Evolutionary conservation across 2,329 filamentous ascomycete genomes (phyloP), one percentile per base, ranked within the genome.

Genomic region (Sclerotinia minor): DNA sequence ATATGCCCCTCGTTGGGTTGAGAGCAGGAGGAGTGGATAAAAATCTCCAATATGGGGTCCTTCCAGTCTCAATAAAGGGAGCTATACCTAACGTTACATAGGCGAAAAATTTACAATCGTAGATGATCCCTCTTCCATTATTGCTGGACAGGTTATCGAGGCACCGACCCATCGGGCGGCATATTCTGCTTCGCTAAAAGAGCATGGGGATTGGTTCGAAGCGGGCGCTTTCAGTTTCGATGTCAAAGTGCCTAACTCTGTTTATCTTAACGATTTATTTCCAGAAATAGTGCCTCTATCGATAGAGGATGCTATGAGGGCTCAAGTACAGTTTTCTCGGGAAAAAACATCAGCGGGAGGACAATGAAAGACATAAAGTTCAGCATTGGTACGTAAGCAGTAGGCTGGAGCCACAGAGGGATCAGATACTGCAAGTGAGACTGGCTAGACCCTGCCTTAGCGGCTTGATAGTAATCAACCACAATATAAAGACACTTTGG

Each of bases 121-220:
- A 15, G 26, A 61, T n/a, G 58, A 61, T 35, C 24, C 58, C 21
- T 49, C 58, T 6, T n/a, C 19, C 19, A 32, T 61, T 11, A n/a
- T 50, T 7, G n/a, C 24, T 6, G 58, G 58, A 0, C 24, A 26
- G 44, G 38, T 61, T 29, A 32, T 50, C 13, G 58, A 50, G 44
- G 24, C 41, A 21, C 58, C 58, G 17, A 19, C 58, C 1, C 26
- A 61, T 32, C 24, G 58, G 17, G 41, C 45, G n/a, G 45, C 58
- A 32, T 61, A 61, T 29, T 61, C 58, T 3, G 26, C 44, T 8
- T 61, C 58, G 6, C 1, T 61, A 5, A 61, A 61, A 61, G 58
- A 61, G 44, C 58, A 61, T 32, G 58, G 45, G 24, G 45, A 38
- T 49, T 61, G 45, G 45, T 35, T 61, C 26, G 58, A 61, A 50